These are phyloP conservation scores for Geotrichum phurueaensis DNA, from an alignment of 1,139 yeast species.

Conservation along the genomic window DNA sequence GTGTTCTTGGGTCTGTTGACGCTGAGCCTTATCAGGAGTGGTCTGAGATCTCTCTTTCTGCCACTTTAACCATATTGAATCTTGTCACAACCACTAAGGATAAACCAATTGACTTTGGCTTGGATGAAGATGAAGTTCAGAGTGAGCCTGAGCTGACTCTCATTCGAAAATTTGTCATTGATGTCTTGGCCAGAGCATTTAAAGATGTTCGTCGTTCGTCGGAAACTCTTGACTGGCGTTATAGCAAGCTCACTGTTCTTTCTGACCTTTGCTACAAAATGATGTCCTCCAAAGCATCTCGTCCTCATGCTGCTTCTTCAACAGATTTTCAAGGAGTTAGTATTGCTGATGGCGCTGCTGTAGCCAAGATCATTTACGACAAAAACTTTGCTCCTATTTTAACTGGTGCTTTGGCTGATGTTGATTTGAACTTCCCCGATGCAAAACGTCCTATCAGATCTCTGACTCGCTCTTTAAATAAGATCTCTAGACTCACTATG, in stretches of 20 bases:
- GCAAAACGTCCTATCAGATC: conserved; percentile 53
- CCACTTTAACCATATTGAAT: conserved; percentile 38
- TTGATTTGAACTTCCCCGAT: conserved; percentile 69
- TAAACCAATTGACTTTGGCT: conserved; percentile 27
- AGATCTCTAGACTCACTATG: conserved; percentile 47
- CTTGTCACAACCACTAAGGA: conserved; percentile 48
- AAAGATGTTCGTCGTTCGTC: conserved; percentile 42
- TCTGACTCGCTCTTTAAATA: conserved; percentile 55
- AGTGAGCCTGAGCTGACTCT: conserved; percentile 66
- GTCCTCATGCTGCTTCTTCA: conserved; percentile 25
- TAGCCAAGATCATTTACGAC: conserved; percentile 63
- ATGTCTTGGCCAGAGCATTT: conserved; percentile 57
- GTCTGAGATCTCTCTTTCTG: conserved; percentile 45
- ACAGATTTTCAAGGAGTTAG: conserved; percentile 36
- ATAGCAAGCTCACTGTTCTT: conserved; percentile 53
- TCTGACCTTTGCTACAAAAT: conserved; percentile 43
- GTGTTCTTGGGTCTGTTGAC: conserved; percentile 34
- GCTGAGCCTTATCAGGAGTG: conserved; percentile 25
- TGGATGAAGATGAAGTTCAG: conserved; percentile 38
- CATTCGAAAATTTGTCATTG: conserved; percentile 69
- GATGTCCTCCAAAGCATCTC: conserved; percentile 23
- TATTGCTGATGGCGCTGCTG: conserved; percentile 50
- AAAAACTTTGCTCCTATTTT: conserved; percentile 55
- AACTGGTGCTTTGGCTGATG: conserved; percentile 51
- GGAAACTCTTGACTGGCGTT: conserved; percentile 38